Percentiles rank a stretch among this genome's conserved stretches.
phyloP scores from a whole-genome alignment of 2,329 filamentous ascomycete species.

The Neonectria sp. region DNA sequence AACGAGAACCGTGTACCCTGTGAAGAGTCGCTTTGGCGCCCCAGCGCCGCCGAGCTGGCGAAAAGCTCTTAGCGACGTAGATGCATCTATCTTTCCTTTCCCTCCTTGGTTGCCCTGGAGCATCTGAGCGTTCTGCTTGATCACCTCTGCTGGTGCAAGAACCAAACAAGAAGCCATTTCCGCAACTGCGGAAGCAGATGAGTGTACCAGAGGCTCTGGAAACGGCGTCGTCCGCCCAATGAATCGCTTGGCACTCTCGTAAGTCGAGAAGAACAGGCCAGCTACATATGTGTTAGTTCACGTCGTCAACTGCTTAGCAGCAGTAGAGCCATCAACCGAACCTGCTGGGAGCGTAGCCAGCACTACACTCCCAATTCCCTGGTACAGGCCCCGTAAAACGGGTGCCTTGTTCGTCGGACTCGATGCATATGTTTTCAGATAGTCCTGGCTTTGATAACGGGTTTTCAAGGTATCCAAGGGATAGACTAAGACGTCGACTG shows the following conservation, averaged over 20 bases:
- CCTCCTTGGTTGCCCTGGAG: slow-evolving; percentile 58
- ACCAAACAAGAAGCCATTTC: slow-evolving; percentile 91
- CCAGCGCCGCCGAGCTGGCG: slow-evolving; percentile 67
- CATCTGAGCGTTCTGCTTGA: slow-evolving; percentile 96
- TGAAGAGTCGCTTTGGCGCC: slow-evolving; percentile 71
- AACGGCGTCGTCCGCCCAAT: slow-evolving; percentile 69
- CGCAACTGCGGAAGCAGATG: slow-evolving; percentile 80
- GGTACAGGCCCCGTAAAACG: slow-evolving; percentile 82
- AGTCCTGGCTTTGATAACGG: slow-evolving; percentile 84
- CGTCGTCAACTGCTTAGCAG: not conserved
- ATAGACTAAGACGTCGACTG: slow-evolving; percentile 88
- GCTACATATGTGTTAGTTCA: slow-evolving; percentile 61
- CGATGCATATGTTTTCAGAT: slow-evolving; percentile 75
- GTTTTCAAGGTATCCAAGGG: slow-evolving; percentile 94
- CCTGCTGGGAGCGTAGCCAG: slow-evolving; percentile 91
- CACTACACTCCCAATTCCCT: slow-evolving; percentile 88
- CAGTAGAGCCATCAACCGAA: slow-evolving; percentile 52
- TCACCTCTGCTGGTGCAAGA: slow-evolving; percentile 88
- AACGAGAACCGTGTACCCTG: slow-evolving; percentile 85
- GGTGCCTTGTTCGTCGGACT: slow-evolving; percentile 68
- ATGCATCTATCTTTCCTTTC: slow-evolving; percentile 37
- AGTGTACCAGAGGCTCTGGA: slow-evolving; percentile 80
- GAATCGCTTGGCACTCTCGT: slow-evolving; percentile 81
- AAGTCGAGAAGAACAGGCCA: slow-evolving; percentile 91
- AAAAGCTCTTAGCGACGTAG: slow-evolving; percentile 65